These are phyloP conservation scores for Cyberlindnera petersonii DNA, from an alignment of 805 yeast species.

Conservation along the genomic window DNA sequence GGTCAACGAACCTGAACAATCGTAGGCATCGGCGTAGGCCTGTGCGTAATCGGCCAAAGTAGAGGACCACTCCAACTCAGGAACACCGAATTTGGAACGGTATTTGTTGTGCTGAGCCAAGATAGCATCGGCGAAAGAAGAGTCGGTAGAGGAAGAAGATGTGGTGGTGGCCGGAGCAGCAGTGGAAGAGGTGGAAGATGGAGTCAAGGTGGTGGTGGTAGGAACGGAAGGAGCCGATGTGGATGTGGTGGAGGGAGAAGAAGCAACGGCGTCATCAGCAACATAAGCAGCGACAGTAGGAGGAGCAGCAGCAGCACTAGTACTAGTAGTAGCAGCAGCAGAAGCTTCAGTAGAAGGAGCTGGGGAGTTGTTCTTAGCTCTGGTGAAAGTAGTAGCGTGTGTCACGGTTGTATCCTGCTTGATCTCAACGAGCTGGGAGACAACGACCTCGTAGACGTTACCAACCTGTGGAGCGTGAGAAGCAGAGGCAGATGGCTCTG, in stretches of 20 bases:
- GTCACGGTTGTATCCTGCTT: slow-evolving; percentile 23
- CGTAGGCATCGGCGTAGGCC: slow-evolving; percentile 47
- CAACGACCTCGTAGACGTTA: slow-evolving; percentile 22
- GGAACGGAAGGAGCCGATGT: too few relatives aligned
- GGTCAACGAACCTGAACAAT: slow-evolving; percentile 55
- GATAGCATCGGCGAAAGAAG: slow-evolving; percentile 37
- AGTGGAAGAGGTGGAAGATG: slow-evolving; percentile 24
- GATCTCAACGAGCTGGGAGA: slow-evolving; percentile 24
- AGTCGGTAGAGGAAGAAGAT: slow-evolving; percentile 22
- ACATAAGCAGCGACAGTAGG: too few relatives aligned
- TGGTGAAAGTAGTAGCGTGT: slow-evolving; percentile 21
- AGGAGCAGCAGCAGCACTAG: slow-evolving; percentile 5
- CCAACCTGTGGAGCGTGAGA: slow-evolving; percentile 24
- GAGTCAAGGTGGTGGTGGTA: slow-evolving; percentile 14
- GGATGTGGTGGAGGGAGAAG: slow-evolving; percentile 13
- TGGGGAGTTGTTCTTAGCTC: slow-evolving; percentile 18
- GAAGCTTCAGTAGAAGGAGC: slow-evolving; percentile 16
- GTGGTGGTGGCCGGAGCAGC: slow-evolving; percentile 18
- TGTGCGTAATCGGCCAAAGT: slow-evolving; percentile 46
- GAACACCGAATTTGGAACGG: slow-evolving; percentile 45
- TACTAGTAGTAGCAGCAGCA: slow-evolving; percentile 6
- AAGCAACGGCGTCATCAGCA: slow-evolving; percentile 16
- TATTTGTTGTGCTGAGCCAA: slow-evolving; percentile 47
- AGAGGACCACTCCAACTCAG: slow-evolving; percentile 47
- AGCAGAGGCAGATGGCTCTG: slow-evolving; percentile 18